Base-by-base conservation (phyloP, 441 rosid genomes). In the Croton laevigatus region DNA sequence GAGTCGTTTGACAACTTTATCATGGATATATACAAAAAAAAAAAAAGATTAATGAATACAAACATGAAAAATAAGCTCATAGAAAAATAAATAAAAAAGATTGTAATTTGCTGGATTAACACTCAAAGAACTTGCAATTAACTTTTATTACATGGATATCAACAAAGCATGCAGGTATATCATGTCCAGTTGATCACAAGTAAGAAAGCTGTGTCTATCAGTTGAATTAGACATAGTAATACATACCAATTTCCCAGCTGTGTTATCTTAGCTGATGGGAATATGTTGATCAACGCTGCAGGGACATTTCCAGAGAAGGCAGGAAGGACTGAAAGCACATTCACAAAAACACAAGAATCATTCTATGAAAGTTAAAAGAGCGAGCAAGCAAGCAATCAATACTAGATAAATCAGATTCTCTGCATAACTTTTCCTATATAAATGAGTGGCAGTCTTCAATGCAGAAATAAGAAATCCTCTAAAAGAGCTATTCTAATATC, bases 271-370 rank as follows among this genome's bases (percentile, higher is more conserved):
- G 92, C 92, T 68, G 85, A 86, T 51, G 95, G 90, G 76, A 79
- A 89, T 73, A 77, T 75, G 44, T 78, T 62, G 68, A 68, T 82
- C 58, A 87, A 70, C 69, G 82, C 88, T 17, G 90, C 86, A 40
- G 95, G 95, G 74, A 87, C 79, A 71, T 83, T 87, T 72, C 95
- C 95, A 55, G 95, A 87, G 72, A 89, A 89, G 27, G 89, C 92
- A 51, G 95, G 95, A 71, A 87, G 86, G 72, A 89, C 95, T 89
- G 83, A 69, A 78, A 75, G 46, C 69, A 72, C 66, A 66, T 75
- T 53, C 64, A 59, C 57, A 71, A 80, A 51, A 32, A 69, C 54
- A 46, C 54, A 49, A 40, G 45, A 7, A 66, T 14, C 44, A 66
- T 14, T 59, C 20, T 4, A 66, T 10, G 51, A 13, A 63, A 75